Base-by-base conservation (phyloP, 2,329 filamentous ascomycete genomes). In the Diaporthe destruens region DNA sequence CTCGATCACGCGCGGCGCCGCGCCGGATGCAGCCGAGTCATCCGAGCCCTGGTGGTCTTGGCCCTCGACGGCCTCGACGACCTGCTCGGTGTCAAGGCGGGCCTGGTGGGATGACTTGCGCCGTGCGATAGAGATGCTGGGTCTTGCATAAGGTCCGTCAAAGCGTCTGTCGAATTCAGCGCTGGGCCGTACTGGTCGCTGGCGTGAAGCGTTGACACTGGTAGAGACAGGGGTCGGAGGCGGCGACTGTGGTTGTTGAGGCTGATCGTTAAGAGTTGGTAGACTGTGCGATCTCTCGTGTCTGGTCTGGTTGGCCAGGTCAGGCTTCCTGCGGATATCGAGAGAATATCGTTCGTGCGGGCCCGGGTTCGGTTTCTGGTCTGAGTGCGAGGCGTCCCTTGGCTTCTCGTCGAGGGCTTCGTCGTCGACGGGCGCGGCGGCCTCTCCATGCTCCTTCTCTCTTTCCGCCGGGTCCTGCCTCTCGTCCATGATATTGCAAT, bases 91-190 rank as follows among this genome's bases (percentile, higher is more conserved):
- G 14, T 59, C 49, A 7, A 36, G 39, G 39, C 54, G 70, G 32
- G 68, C 66, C 34, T 61, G 42, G 16, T 74, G 72, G 18, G 67
- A 69, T 16, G 73, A 74, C 18, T 44, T 59, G n/a, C 73, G 77
- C 75, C 76, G 71, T 5, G 73, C 57, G 72, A 77, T 76, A 72
- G 67, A 72, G 55, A 78, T 49, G 65, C 77, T 78, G 29, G 77
- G 76, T 11, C 77, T 74, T 20, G 74, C 77, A 39, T 77, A 78
- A 8, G 77, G 77, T 5, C 77, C 77, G 66, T 78, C 77, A 68
- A 74, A 78, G 3, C 77, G 71, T 18, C 77, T 69, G 73, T 78
- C 75, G 59, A 78, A 78, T 25, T 78, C 76, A 49, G 72, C 72
- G 61, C 77, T 78, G 16, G 75, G 71, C 14, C 76, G 74, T 14